These are phyloP conservation scores for Viola odorata DNA, from an alignment of 345 rosid species.

Conservation along the genomic window DNA sequence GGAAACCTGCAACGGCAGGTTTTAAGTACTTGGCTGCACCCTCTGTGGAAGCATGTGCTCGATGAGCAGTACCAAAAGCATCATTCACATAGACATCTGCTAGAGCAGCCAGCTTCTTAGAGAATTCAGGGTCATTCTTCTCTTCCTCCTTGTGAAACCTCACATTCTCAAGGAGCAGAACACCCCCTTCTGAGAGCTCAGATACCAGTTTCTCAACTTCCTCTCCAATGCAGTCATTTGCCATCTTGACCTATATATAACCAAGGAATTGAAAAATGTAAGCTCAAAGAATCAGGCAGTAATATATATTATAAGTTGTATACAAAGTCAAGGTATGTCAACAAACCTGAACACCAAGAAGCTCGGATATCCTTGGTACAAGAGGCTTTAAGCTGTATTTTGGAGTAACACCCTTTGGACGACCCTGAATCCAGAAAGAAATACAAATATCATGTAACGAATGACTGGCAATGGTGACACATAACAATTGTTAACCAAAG, in stretches of 20 bases:
- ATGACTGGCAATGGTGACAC: neutral
- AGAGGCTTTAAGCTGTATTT: slow-evolving; percentile 95
- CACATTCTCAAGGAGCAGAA: slow-evolving; percentile 81
- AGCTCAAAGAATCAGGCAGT: too few species aligned
- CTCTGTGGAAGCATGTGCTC: slow-evolving; percentile 98
- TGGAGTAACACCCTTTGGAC: slow-evolving; percentile 94
- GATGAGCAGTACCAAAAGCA: slow-evolving; percentile 84
- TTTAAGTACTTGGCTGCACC: slow-evolving; percentile 77
- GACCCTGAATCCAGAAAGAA: slow-evolving; percentile 49
- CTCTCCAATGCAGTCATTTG: slow-evolving; percentile 71
- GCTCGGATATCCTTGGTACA: slow-evolving; percentile 81
- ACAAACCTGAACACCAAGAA: slow-evolving; percentile 64
- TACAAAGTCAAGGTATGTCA: too few species aligned
- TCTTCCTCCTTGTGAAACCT: slow-evolving; percentile 93
- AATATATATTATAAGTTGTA: too few species aligned
- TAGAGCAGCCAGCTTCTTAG: slow-evolving; percentile 60
- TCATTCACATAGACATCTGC: slow-evolving; percentile 31
- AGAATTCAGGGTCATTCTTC: slow-evolving; percentile 87
- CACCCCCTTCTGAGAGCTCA: slow-evolving; percentile 63
- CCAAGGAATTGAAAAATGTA: too few species aligned
- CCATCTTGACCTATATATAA: slow-evolving; percentile 40
- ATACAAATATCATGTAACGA: neutral
- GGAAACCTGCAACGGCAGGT: slow-evolving; percentile 96
- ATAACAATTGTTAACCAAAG: too few species aligned
- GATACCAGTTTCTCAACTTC: slow-evolving; percentile 76